Evolutionary conservation across 768 basidiomycete genomes (phyloP).

Genomic region (Tylopilus felleus): DNA sequence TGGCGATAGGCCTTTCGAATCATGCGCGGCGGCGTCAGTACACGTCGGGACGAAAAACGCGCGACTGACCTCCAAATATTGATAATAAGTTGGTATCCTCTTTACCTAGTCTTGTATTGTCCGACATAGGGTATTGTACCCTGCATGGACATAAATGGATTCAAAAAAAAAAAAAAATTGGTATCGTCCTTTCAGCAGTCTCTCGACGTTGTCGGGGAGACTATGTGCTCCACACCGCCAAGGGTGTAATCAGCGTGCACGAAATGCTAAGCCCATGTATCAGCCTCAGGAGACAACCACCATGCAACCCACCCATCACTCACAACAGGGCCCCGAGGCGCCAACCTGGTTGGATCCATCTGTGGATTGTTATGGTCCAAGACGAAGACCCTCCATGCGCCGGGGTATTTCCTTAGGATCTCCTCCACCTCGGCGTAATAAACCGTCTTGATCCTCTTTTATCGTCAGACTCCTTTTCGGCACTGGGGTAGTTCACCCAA

Average conservation of each 20-base stretch:
- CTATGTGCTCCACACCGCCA: neutral
- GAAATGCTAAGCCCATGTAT: neutral
- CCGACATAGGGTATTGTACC: too few relatives aligned
- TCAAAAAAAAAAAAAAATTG: too few relatives aligned
- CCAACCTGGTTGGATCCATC: neutral
- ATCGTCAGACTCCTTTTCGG: neutral
- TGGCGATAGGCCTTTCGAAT: neutral
- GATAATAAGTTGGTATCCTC: too few relatives aligned
- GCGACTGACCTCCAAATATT: slow-evolving; percentile 39
- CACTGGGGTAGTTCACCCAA: neutral
- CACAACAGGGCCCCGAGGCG: neutral
- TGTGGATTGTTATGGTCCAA: neutral
- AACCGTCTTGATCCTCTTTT: neutral
- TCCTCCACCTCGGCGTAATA: neutral
- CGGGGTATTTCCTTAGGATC: neutral
- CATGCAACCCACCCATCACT: neutral
- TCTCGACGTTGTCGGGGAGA: slow-evolving; percentile 37
- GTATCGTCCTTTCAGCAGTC: slow-evolving; percentile 36
- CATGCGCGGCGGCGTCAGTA: too few relatives aligned
- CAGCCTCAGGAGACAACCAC: neutral
- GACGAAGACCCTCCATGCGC: neutral
- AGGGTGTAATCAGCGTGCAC: neutral
- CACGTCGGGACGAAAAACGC: neutral
- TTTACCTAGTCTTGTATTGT: too few relatives aligned
- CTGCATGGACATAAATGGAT: too few relatives aligned